Evolutionary conservation across 208 protist species (phyloP).

Genomic region (Leishmania mexicana): DNA sequence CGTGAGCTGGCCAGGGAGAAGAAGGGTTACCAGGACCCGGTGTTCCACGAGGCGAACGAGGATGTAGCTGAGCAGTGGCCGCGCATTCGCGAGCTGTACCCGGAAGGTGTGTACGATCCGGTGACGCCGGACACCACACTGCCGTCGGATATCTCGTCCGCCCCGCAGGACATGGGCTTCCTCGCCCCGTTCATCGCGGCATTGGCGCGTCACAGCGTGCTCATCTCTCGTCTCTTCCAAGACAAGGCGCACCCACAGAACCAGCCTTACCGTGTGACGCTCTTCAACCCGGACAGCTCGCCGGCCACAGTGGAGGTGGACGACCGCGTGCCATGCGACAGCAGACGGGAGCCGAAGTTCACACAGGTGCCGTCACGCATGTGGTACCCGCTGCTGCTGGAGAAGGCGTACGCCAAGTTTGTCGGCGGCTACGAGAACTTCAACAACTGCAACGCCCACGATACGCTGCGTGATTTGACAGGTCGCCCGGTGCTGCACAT

Average conservation of each 20-base stretch:
- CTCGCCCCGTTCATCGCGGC: slow-evolving; percentile 81
- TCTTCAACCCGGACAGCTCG: slow-evolving; percentile 79
- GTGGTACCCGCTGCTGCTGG: slow-evolving; percentile 86
- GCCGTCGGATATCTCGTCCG: slow-evolving; percentile 61
- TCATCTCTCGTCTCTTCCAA: slow-evolving; percentile 75
- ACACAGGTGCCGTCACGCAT: slow-evolving; percentile 64
- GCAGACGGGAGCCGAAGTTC: slow-evolving; percentile 73
- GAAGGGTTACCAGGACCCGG: slow-evolving; percentile 77
- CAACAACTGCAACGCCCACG: slow-evolving; percentile 79
- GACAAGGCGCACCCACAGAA: slow-evolving; percentile 64
- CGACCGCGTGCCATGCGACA: slow-evolving; percentile 77
- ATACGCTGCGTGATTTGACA: slow-evolving; percentile 84
- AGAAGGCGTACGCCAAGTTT: slow-evolving; percentile 94
- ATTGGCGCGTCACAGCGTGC: slow-evolving; percentile 55
- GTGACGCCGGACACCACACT: slow-evolving; percentile 58
- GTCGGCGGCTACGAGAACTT: slow-evolving; percentile 83
- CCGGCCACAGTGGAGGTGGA: slow-evolving; percentile 73
- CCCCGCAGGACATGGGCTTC: slow-evolving; percentile 56
- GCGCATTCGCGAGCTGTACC: slow-evolving; percentile 79
- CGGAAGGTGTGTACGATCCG: slow-evolving; percentile 63
- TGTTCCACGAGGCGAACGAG: slow-evolving; percentile 76
- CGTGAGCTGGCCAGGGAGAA: slow-evolving; percentile 60
- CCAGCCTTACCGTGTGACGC: slow-evolving; percentile 72
- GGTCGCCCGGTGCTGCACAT: slow-evolving; percentile 82
- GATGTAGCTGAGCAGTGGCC: slow-evolving; percentile 74